phyloP scores from a whole-genome alignment of 371 early-diverging fungal species.

The Mucor irregularis region DNA sequence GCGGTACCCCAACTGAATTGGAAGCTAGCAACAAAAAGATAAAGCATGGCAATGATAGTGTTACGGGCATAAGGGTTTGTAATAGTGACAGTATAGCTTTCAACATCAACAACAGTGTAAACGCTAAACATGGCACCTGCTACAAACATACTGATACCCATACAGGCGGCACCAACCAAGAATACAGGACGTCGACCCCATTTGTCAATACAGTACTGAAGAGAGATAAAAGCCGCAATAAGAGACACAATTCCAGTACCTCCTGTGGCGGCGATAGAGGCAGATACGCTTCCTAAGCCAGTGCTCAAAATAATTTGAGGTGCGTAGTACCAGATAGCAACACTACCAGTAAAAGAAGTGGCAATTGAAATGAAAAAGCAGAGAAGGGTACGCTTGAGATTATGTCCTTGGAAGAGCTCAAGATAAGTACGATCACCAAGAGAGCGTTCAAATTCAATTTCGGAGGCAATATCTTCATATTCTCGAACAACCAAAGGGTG shows the following conservation, averaged over 20 bases:
- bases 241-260: constrained; percentile 41
- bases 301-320: constrained; percentile 42
- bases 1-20: constrained; percentile 56
- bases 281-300: constrained; percentile 36
- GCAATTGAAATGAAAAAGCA: constrained; percentile 53
- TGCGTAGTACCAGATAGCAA: constrained; percentile 55
- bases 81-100: constrained; percentile 21
- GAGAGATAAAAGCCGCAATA: constrained; percentile 53
- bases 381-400: constrained; percentile 34
- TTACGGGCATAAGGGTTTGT: constrained; percentile 32
- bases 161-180: constrained; percentile 28
- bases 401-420: constrained; percentile 38
- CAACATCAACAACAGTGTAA: constrained; percentile 28
- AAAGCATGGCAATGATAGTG: constrained; percentile 45
- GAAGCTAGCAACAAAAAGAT: constrained; percentile 46
- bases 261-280: constrained; percentile 42
- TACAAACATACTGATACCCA: constrained; percentile 46
- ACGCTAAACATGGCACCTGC: constrained; percentile 43
- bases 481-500: constrained; percentile 36
- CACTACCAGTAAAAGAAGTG: constrained; percentile 66
- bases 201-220: constrained; percentile 52
- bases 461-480: constrained; percentile 36
- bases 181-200: constrained; percentile 50
- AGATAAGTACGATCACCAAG: constrained; percentile 35
- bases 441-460: constrained; percentile 38